phyloP scores from a whole-genome alignment of 768 basidiomycete genomes.

The Gloeopeniophorella convolvens region DNA sequence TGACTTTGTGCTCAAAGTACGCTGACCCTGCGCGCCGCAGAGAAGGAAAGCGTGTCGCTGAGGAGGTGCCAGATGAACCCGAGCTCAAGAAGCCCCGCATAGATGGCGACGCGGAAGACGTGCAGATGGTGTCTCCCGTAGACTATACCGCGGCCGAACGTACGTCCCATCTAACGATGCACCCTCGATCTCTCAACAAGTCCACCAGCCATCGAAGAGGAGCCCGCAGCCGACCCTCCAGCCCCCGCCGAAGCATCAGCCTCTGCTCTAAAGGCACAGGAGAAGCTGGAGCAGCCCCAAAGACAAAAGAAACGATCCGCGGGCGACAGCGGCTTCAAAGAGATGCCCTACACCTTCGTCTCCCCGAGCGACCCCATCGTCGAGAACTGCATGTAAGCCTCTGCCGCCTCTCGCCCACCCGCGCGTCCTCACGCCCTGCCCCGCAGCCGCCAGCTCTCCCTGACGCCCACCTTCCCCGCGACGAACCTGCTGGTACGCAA shows the following conservation, averaged over 20 bases:
- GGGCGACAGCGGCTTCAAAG: conserved; percentile 44
- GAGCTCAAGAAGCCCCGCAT: conserved; percentile 49
- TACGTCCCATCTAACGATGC: not conserved
- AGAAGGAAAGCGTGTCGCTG: conserved; percentile 45
- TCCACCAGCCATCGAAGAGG: not conserved
- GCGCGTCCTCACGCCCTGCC: not conserved
- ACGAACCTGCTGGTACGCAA: conserved; percentile 84
- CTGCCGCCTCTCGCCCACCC: not conserved
- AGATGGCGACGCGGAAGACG: conserved; percentile 27
- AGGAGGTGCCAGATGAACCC: conserved; percentile 39
- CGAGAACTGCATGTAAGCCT: conserved; percentile 63
- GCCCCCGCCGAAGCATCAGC: conserved; percentile 6
- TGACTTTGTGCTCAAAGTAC: not conserved
- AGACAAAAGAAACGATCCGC: conserved; percentile 21
- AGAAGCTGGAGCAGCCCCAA: conserved; percentile 20
- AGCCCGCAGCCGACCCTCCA: not conserved
- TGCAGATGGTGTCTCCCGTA: conserved; percentile 1
- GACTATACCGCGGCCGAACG: conserved; percentile 1
- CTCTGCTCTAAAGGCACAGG: conserved; percentile 2
- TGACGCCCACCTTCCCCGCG: conserved; percentile 65
- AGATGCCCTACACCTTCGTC: conserved; percentile 88
- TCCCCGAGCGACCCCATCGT: conserved; percentile 64
- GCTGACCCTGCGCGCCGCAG: conserved; percentile 18
- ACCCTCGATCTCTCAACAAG: no score
- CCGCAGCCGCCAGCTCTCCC: conserved; percentile 64